phyloP scores from a whole-genome alignment of 2,329 filamentous ascomycete genomes.

The Zopfia rhizophila region DNA sequence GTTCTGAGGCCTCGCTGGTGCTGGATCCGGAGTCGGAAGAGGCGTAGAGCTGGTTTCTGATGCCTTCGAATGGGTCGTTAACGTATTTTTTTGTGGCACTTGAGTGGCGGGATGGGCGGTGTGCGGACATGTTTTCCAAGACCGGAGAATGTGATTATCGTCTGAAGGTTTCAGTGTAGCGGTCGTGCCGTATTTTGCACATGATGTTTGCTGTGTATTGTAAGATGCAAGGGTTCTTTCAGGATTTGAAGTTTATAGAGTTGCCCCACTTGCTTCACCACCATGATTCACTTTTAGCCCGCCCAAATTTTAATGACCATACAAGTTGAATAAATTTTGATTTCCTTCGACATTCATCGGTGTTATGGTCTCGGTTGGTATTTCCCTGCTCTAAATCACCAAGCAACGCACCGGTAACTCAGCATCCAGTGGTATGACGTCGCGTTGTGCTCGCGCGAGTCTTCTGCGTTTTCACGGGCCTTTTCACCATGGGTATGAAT shows the following conservation, averaged over 20 bases:
- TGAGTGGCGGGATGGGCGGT: background rate
- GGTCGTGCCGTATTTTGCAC: too few relatives aligned
- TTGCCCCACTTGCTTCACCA: too few relatives aligned
- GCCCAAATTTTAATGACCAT: background rate
- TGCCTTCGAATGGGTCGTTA: slow-evolving; percentile 47
- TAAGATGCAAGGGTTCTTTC: too few relatives aligned
- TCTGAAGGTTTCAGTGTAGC: too few relatives aligned
- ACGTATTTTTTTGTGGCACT: slow-evolving; percentile 39
- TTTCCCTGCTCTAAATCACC: too few relatives aligned
- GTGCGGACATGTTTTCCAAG: background rate
- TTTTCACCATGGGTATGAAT: too few relatives aligned
- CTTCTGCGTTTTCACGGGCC: too few relatives aligned
- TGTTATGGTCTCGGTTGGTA: slow-evolving; percentile 52
- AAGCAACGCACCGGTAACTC: too few relatives aligned
- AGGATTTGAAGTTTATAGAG: too few relatives aligned
- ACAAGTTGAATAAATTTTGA: slow-evolving; percentile 5
- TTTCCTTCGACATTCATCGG: slow-evolving; percentile 31
- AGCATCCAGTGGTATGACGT: slow-evolving; percentile 53
- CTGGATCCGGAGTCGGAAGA: slow-evolving; percentile 11
- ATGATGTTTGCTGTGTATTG: too few relatives aligned
- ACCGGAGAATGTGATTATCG: background rate
- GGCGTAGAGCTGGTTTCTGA: slow-evolving; percentile 22
- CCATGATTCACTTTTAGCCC: too few relatives aligned
- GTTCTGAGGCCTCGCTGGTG: slow-evolving; percentile 35
- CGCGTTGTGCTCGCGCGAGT: slow-evolving; percentile 54